These are phyloP conservation scores for Friedmanniomyces simplex DNA, from an alignment of 495 filamentous ascomycete genomes.

Conservation along the genomic window DNA sequence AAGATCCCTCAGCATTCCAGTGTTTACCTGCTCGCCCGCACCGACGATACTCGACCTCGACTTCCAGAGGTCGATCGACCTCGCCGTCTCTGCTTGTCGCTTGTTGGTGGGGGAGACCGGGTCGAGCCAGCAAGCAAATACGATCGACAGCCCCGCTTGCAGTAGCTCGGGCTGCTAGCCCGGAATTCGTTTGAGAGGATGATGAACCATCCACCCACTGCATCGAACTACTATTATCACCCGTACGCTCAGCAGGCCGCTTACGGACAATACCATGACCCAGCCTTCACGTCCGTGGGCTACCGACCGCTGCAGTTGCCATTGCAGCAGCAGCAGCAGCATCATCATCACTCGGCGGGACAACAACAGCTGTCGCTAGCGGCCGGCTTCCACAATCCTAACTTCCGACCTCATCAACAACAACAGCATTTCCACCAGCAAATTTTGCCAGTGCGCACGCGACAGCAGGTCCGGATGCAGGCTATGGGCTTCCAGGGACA, in stretches of 20 bases:
- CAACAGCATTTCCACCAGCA: background rate
- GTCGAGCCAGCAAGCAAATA: slow-evolving; percentile 8
- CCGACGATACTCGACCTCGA: background rate
- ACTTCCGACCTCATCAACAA: slow-evolving; percentile 8
- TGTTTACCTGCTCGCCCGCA: background rate
- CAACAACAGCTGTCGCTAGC: slow-evolving; percentile 8
- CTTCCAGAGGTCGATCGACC: background rate
- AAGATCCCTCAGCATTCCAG: slow-evolving; percentile 2
- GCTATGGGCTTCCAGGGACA: slow-evolving; percentile 10
- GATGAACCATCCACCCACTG: slow-evolving; percentile 15
- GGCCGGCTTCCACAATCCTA: slow-evolving; percentile 5
- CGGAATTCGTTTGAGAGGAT: background rate
- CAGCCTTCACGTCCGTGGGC: slow-evolving; percentile 8
- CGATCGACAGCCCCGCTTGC: slow-evolving; percentile 15
- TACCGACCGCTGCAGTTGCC: slow-evolving; percentile 18
- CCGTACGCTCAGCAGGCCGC: background rate
- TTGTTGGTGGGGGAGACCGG: background rate
- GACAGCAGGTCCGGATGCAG: slow-evolving; percentile 10
- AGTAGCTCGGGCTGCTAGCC: slow-evolving; percentile 15
- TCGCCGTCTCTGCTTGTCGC: background rate
- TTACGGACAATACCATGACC: slow-evolving; percentile 20
- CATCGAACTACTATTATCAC: slow-evolving; percentile 3
- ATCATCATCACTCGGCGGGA: slow-evolving; percentile 1
- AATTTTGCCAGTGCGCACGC: slow-evolving; percentile 2
- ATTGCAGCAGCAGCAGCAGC: slow-evolving; percentile 16